Evolutionary conservation across 2,329 filamentous ascomycete genomes (phyloP).

Genomic region (Aspergillus costaricaensis): DNA sequence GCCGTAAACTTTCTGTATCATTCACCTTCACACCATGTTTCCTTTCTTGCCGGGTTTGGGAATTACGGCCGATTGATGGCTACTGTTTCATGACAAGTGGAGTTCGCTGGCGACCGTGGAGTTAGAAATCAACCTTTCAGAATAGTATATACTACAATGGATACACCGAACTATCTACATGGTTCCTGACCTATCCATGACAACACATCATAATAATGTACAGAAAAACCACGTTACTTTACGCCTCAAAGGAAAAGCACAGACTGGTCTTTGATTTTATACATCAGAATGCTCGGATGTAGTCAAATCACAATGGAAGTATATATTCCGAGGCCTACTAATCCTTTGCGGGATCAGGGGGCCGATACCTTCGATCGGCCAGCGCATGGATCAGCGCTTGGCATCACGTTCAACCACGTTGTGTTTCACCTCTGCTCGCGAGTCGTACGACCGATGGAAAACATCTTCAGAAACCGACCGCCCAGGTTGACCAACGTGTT

Average conservation of each 20-base stretch:
- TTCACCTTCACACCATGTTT: background rate
- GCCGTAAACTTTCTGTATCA: background rate
- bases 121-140: background rate
- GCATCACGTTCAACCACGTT: background rate
- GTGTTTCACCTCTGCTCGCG: background rate
- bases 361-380: background rate
- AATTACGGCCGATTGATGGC: background rate
- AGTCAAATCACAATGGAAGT: background rate
- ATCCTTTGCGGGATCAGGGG: background rate
- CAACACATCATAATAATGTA: background rate
- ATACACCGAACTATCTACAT: background rate
- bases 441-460: conserved; percentile 3
- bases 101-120: conserved; percentile 2
- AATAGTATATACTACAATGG: background rate
- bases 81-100: background rate
- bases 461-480: background rate
- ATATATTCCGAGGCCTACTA: background rate
- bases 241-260: background rate
- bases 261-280: too few relatives aligned
- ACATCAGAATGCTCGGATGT: background rate
- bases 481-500: background rate
- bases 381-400: conserved; percentile 1
- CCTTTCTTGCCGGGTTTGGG: background rate
- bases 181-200: background rate
- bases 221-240: background rate